phyloP scores from a whole-genome alignment of 345 rosid species.

The Syzygium aqueum region DNA sequence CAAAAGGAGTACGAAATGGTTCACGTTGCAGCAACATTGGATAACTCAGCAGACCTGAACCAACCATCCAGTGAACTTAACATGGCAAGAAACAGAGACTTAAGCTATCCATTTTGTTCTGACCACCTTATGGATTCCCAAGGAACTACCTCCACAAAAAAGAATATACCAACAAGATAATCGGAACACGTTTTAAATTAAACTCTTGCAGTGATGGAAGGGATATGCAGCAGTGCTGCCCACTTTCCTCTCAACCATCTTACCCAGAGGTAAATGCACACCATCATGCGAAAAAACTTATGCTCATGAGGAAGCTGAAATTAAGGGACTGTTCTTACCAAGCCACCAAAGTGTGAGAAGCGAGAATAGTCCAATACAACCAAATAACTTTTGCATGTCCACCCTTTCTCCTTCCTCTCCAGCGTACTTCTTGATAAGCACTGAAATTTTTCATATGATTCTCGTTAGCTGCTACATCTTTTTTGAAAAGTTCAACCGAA shows the following conservation, averaged over 20 bases:
- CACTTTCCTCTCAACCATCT: too few relatives aligned
- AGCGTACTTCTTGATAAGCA: constrained; percentile 31
- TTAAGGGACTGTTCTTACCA: constrained; percentile 6
- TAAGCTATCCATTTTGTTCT: background rate
- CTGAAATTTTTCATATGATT: constrained; percentile 7
- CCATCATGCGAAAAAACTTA: background rate
- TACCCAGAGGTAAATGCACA: background rate
- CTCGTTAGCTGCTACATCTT: background rate
- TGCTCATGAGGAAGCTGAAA: background rate
- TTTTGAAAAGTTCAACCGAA: background rate
- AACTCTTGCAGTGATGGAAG: background rate
- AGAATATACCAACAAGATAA: background rate
- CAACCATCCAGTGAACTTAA: background rate
- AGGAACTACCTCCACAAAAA: background rate
- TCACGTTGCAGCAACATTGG: background rate
- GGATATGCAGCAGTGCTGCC: background rate
- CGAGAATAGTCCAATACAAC: constrained; percentile 30
- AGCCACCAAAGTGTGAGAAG: constrained; percentile 36
- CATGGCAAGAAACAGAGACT: background rate
- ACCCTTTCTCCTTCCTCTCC: constrained; percentile 30
- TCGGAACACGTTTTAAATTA: background rate
- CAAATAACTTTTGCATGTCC: constrained; percentile 36
- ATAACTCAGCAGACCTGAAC: background rate
- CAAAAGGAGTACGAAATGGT: background rate
- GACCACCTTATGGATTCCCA: background rate